phyloP scores from a whole-genome alignment of 176 grass and related monocot genomes.

The Melocanna baccifera region DNA sequence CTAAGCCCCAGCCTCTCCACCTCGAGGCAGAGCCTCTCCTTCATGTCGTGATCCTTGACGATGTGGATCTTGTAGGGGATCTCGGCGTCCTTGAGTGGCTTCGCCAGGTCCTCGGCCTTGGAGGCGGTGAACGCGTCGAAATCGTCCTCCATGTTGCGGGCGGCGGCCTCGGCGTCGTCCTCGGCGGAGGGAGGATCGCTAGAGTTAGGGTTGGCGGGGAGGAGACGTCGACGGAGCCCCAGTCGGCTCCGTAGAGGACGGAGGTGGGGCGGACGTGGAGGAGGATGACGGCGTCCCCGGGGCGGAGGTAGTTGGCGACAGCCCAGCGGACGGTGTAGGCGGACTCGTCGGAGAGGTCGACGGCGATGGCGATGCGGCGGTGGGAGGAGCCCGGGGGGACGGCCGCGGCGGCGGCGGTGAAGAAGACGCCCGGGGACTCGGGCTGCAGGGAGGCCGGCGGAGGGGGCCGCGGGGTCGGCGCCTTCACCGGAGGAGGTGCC shows the following conservation, averaged over 20 bases:
- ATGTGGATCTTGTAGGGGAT: constrained; percentile 94
- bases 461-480: constrained; percentile 49
- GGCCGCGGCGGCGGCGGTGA: constrained; percentile 49
- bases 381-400: constrained; percentile 47
- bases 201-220: constrained; percentile 34
- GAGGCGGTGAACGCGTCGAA: constrained; percentile 65
- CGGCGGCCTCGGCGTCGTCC: constrained; percentile 55
- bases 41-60: constrained; percentile 97
- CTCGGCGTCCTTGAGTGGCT: constrained; percentile 62
- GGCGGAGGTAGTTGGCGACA: constrained; percentile 93
- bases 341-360: constrained; percentile 87
- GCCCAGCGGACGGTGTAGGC: constrained; percentile 80
- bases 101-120: constrained; percentile 75
- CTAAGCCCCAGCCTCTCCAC: constrained; percentile 86
- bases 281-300: constrained; percentile 84
- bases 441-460: constrained; percentile 55
- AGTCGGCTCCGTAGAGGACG: constrained; percentile 89
- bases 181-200: constrained; percentile 12
- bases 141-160: constrained; percentile 74
- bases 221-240: constrained; percentile 77
- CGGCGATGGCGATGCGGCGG: constrained; percentile 90
- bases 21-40: constrained; percentile 98
- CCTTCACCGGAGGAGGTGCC: constrained; percentile 58
- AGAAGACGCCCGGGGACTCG: constrained; percentile 77
- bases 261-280: constrained; percentile 89